Conservation (phyloP, 1,284 basidiomycete species). For the Naganishia cerealis region DNA sequence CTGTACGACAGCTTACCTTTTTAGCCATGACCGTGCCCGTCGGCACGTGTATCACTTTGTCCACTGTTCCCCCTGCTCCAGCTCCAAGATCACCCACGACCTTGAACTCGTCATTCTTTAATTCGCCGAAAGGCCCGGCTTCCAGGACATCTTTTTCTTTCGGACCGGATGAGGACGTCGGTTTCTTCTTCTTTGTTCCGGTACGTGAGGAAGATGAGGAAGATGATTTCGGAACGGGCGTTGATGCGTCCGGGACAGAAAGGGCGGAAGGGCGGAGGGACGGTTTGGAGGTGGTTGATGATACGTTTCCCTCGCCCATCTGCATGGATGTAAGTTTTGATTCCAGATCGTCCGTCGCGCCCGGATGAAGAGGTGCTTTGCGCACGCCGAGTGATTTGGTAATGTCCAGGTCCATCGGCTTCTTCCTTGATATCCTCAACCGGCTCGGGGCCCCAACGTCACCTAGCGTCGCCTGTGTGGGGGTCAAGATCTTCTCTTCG, state of each 20-base stretch:
- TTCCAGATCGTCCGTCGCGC: constrained; percentile 30
- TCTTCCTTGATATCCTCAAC: constrained; percentile 46
- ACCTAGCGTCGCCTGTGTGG: background rate
- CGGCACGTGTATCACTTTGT: constrained; percentile 89
- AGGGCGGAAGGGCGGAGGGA: constrained; percentile 30
- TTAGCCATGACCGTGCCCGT: constrained; percentile 88
- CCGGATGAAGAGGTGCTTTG: constrained; percentile 38
- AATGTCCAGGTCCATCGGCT: constrained; percentile 50
- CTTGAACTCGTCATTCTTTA: constrained; percentile 77
- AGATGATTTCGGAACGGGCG: constrained; percentile 57
- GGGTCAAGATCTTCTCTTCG: constrained; percentile 2
- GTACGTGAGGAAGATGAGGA: constrained; percentile 57
- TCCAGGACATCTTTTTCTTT: constrained; percentile 46
- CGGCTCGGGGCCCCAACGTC: constrained; percentile 26
- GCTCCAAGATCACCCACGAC: constrained; percentile 85
- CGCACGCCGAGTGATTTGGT: constrained; percentile 46
- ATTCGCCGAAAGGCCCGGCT: constrained; percentile 63
- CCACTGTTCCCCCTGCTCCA: constrained; percentile 97
- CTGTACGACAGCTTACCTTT: constrained; percentile 65
- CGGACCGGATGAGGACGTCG: constrained; percentile 51
- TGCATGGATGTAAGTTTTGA: constrained; percentile 18
- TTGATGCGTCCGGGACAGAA: constrained; percentile 39
- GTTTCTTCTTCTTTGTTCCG: constrained; percentile 54
- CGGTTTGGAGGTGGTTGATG: constrained; percentile 20
- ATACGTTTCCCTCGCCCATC: constrained; percentile 31